Conservation (phyloP, 2,329 filamentous ascomycete genomes). For the Leptodontidium sp. region DNA sequence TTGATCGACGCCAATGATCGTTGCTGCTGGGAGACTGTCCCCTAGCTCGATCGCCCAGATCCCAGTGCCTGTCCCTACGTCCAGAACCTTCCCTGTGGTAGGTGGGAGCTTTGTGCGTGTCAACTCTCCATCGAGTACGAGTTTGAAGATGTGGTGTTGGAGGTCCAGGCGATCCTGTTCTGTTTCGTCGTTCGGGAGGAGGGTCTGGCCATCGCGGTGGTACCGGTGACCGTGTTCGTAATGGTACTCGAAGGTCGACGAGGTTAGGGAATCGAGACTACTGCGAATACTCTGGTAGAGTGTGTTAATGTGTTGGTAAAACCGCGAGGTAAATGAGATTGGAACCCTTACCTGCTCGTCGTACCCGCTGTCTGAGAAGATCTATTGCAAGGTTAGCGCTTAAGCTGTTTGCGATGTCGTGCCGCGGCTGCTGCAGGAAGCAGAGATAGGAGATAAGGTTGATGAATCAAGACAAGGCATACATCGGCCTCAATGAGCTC, state of each 20-base stretch:
- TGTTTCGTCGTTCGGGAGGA: slow-evolving; percentile 30
- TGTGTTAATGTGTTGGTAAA: not conserved
- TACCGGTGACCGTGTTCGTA: slow-evolving; percentile 36
- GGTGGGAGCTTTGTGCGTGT: slow-evolving; percentile 37
- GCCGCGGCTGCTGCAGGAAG: not conserved
- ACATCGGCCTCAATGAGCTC: slow-evolving; percentile 26
- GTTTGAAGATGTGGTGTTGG: slow-evolving; percentile 35
- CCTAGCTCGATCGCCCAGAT: slow-evolving; percentile 52
- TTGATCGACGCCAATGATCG: slow-evolving; percentile 64
- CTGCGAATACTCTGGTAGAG: slow-evolving; percentile 22
- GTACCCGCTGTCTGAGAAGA: slow-evolving; percentile 23
- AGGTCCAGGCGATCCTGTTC: slow-evolving; percentile 32
- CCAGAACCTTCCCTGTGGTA: slow-evolving; percentile 46
- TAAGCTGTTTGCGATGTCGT: not conserved
- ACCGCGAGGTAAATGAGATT: not conserved
- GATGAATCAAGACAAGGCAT: not conserved
- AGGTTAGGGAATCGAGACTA: slow-evolving; percentile 26
- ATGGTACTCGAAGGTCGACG: slow-evolving; percentile 28
- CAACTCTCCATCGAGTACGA: slow-evolving; percentile 31
- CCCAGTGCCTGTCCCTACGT: slow-evolving; percentile 52
- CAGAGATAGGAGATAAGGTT: not conserved
- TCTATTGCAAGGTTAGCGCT: slow-evolving; percentile 18
- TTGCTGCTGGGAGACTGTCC: slow-evolving; percentile 54
- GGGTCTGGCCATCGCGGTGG: slow-evolving; percentile 31
- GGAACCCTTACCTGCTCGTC: slow-evolving; percentile 20